Evolutionary conservation across 1,284 basidiomycete species (phyloP).

Genomic region (Ustilago bromivora): DNA sequence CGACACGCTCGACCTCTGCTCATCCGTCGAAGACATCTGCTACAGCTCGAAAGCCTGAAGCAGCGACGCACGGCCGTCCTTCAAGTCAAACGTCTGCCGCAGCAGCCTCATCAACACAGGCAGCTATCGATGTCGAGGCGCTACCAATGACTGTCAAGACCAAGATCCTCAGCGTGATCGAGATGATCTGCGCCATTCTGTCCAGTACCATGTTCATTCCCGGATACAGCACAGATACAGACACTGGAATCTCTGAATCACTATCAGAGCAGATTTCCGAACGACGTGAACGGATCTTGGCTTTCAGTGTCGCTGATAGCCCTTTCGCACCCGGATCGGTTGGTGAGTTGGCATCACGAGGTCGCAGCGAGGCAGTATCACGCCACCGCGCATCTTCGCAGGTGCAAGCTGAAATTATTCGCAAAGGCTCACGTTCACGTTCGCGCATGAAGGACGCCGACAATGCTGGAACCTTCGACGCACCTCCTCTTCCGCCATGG

Average conservation of each 20-base stretch:
- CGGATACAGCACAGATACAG: constrained; percentile 19
- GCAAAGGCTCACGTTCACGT: constrained; percentile 44
- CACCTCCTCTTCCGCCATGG: constrained; percentile 35
- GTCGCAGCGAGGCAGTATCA: constrained; percentile 12
- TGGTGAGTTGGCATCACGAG: constrained; percentile 13
- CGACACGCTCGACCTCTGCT: constrained; percentile 1
- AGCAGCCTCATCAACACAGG: not conserved
- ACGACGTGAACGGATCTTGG: constrained; percentile 40
- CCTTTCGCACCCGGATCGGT: constrained; percentile 24
- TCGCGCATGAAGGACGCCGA: constrained; percentile 37
- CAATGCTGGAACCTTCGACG: constrained; percentile 15
- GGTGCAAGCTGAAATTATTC: constrained; percentile 47
- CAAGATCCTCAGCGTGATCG: constrained; percentile 55
- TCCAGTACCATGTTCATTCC: constrained; percentile 53
- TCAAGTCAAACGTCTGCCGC: not conserved
- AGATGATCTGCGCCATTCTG: constrained; percentile 59
- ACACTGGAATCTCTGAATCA: not conserved
- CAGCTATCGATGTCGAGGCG: constrained; percentile 27
- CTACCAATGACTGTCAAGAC: constrained; percentile 45
- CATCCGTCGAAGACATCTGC: constrained; percentile 3
- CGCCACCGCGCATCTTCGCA: constrained; percentile 5
- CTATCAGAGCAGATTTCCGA: constrained; percentile 38
- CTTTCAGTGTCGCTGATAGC: constrained; percentile 31
- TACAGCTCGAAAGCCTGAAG: not conserved
- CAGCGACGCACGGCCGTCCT: not conserved